Base-by-base conservation (phyloP, 192 early-diverging fungal species). In the Backusella australiensis region DNA sequence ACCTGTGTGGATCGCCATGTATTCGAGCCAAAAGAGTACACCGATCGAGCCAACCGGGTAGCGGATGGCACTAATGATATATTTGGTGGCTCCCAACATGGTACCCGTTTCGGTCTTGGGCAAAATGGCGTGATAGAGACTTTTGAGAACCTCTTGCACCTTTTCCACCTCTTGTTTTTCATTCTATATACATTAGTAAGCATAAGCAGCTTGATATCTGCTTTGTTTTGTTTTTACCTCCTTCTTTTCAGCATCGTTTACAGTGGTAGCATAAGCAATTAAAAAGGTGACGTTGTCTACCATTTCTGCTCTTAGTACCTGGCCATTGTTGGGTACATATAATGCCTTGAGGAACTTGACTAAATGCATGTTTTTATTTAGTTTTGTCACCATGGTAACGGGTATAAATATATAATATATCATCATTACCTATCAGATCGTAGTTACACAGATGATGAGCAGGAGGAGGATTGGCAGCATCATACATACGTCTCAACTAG, bases 21-120 rank as follows among this genome's bases (percentile, higher is more conserved):
- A 88, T 35, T 87, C 84, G 23, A 91, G 82, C 93, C 93, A 94
- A 44, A 88, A 78, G 21, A 91, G 65, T 12, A 88, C 52, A 9
- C 85, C 88, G 80, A 89, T 86, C 3, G 90, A 86, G 9, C 82
- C 89, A 38, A 90, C 81, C 15, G 89, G 89, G 23, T 80, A 80
- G 59, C 73, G 32, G 34, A 74, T 67, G 12, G 73, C 73, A 9
- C 44, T 67, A 14, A 78, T 19, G 7, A 78, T 73, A 3, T 72
- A 67, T 38, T 67, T 65, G 49, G 73, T 78, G 2, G 77, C 77
- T 19, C 77, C 77, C 0, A 72, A 17, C 41, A 78, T 52, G 8
- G 35, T 72, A 21, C 59, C 72, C 5, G 65, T 65, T 26, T 67
- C 72, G 7, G 77, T 52, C 46, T 68, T 78, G 35, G 66, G 65